phyloP scores from a whole-genome alignment of 1,139 yeast genomes.

The Yamadazyma oceani region DNA sequence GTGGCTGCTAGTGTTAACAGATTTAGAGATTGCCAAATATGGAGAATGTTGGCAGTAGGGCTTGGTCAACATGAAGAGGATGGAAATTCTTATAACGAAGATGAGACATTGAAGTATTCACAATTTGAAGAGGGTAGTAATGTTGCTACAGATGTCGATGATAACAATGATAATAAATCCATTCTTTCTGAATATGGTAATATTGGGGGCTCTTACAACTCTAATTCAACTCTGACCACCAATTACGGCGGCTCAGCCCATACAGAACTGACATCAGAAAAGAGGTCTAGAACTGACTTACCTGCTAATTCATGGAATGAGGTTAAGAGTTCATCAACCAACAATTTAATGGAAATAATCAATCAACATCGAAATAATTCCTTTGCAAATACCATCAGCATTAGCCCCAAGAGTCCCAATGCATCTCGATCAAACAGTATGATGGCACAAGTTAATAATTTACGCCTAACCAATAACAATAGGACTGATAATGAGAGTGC shows the following conservation, averaged over 20 bases:
- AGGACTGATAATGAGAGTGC: slow-evolving; percentile 18
- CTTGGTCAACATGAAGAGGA: slow-evolving; percentile 20
- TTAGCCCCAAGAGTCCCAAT: slow-evolving; percentile 19
- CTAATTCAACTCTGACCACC: slow-evolving; percentile 45
- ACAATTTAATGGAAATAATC: slow-evolving; percentile 27
- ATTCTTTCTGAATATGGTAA: slow-evolving; percentile 43
- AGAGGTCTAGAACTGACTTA: slow-evolving; percentile 5
- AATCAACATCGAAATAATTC: slow-evolving; percentile 25
- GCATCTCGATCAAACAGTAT: slow-evolving; percentile 17
- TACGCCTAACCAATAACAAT: slow-evolving; percentile 8
- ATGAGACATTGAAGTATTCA: slow-evolving; percentile 1
- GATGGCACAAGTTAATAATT: slow-evolving; percentile 12
- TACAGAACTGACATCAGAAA: slow-evolving; percentile 13
- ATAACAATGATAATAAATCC: slow-evolving; percentile 26
- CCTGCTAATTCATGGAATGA: slow-evolving; percentile 8
- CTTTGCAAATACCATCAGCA: slow-evolving; percentile 19
- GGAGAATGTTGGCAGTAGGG: slow-evolving; percentile 64
- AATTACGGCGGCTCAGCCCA: slow-evolving; percentile 31
- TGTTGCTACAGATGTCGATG: slow-evolving; percentile 8
- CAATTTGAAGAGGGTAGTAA: slow-evolving; percentile 3
- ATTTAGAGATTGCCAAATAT: slow-evolving; percentile 63
- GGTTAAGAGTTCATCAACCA: slow-evolving; percentile 17
- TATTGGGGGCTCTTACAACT: slow-evolving; percentile 44
- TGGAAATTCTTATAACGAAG: neutral
- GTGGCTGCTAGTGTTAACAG: slow-evolving; percentile 55